phyloP scores from a whole-genome alignment of 164 flowering plant genomes.

The Kingdonia uniflora region DNA sequence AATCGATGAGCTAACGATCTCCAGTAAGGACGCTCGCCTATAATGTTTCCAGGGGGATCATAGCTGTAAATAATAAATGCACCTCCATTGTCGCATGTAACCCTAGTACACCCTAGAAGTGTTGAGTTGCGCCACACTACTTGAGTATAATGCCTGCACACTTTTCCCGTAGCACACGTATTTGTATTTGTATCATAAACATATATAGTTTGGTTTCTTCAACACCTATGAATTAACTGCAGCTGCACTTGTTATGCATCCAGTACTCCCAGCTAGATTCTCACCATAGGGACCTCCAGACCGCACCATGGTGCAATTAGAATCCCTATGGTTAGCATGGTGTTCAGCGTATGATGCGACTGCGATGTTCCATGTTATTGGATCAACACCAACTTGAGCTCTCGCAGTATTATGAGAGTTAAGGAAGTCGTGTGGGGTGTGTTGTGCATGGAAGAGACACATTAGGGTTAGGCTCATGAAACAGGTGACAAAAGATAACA shows the following conservation, averaged over 20 bases:
- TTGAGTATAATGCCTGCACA: constrained; percentile 42
- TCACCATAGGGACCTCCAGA: constrained; percentile 31
- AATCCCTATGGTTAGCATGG: constrained; percentile 17
- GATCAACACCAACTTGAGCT: constrained; percentile 19
- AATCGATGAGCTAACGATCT: no score
- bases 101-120: constrained; percentile 35
- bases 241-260: constrained; percentile 10
- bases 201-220: constrained; percentile 25
- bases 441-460: constrained; percentile 16
- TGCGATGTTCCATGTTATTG: constrained; percentile 26
- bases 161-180: constrained; percentile 13
- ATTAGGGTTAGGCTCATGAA: not conserved
- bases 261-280: constrained; percentile 6
- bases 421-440: constrained; percentile 27
- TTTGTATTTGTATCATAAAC: no score
- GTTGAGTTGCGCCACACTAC: constrained; percentile 37
- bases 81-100: constrained; percentile 22
- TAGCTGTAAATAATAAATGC: constrained; percentile 8
- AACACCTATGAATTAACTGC: constrained; percentile 34
- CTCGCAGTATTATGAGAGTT: constrained; percentile 29
- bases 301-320: constrained; percentile 21
- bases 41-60: constrained; percentile 4
- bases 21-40: constrained; percentile 8
- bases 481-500: not conserved
- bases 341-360: constrained; percentile 25